Base-by-base conservation (phyloP, 2,329 filamentous ascomycete genomes). In the Neonectria faginata region DNA sequence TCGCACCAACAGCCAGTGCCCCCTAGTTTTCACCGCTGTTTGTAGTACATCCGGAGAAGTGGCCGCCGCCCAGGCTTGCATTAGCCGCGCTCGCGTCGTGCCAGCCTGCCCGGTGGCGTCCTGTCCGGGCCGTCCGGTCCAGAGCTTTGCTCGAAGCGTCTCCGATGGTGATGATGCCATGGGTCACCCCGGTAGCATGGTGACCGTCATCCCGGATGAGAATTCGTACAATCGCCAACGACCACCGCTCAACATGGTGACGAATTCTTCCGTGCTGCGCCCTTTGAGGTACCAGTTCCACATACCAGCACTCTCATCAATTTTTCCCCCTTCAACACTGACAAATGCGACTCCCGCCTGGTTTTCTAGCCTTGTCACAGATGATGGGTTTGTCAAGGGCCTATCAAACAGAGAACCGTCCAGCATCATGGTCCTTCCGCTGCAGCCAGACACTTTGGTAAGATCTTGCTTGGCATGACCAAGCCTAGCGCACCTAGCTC, bases 21-120 rank as follows among this genome's bases (percentile, higher is more conserved):
- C 50, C 50, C 31, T 55, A 16, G 5, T 57, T 64, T 73, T 70
- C 70, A 73, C 71, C 71, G 71, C 71, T 59, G 67, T 73, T 73
- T 73, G 66, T 66, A 55, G 42, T 42, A 55, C 67, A 47, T 61
- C 45, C 42, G 18, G 27, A 48, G 54, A 65, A 53, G 27, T 51
- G 31, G 39, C 60, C 52, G 52, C 52, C 65, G 42, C 41, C 47
- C 44, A 44, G 64, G 63, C 70, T 69, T 73, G 69, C 71, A 72
- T 70, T 73, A 73, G 67, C 53, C 52, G 66, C 52, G 60, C 42
- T 56, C 54, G 65, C 51, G 55, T 68, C 59, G 65, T 60, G 65
- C 58, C 63, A 67, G 58, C 51, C 62, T 68, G 48, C 44, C 52
- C 50, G 48, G 57, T 70, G 65, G 68, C 63, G 62, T 55, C 44